Conservation (phyloP, 2,329 filamentous ascomycete genomes). For the Trichoderma arundinaceum region DNA sequence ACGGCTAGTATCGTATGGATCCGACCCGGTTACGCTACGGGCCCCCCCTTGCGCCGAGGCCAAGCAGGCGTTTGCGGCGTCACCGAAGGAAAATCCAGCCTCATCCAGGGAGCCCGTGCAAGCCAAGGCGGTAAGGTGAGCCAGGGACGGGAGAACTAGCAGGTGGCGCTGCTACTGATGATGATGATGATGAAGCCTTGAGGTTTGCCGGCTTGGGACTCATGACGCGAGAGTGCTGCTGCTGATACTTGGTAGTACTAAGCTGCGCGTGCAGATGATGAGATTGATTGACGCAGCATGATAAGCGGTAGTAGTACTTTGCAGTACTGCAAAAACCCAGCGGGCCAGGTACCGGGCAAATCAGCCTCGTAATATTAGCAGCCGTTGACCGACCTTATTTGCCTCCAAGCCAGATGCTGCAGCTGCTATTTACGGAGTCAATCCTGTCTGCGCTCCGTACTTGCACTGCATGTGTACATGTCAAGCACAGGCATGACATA, state of each 20-base stretch:
- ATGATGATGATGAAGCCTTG: neutral
- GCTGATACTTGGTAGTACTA: too few species aligned
- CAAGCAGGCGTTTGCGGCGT: conserved; percentile 27
- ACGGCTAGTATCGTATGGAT: neutral
- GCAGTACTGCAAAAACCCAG: too few species aligned
- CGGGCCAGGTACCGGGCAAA: too few species aligned
- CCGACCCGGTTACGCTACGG: conserved; percentile 16
- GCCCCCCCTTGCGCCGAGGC: conserved; percentile 19
- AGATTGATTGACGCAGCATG: too few species aligned
- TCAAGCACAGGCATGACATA: neutral
- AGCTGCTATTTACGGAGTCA: too few species aligned
- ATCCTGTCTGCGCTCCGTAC: neutral
- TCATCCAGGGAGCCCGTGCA: neutral
- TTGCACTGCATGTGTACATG: neutral
- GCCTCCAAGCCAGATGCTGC: neutral
- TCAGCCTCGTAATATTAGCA: too few species aligned
- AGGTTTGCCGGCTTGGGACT: neutral
- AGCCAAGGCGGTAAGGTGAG: neutral
- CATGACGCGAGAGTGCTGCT: too few species aligned
- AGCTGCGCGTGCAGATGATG: too few species aligned
- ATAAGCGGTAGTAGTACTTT: too few species aligned
- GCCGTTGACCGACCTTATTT: neutral
- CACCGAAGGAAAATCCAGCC: conserved; percentile 18
- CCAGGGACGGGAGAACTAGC: neutral
- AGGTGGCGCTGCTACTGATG: neutral